Base-by-base conservation (phyloP, 768 basidiomycete species). In the Agaricus bisporus region DNA sequence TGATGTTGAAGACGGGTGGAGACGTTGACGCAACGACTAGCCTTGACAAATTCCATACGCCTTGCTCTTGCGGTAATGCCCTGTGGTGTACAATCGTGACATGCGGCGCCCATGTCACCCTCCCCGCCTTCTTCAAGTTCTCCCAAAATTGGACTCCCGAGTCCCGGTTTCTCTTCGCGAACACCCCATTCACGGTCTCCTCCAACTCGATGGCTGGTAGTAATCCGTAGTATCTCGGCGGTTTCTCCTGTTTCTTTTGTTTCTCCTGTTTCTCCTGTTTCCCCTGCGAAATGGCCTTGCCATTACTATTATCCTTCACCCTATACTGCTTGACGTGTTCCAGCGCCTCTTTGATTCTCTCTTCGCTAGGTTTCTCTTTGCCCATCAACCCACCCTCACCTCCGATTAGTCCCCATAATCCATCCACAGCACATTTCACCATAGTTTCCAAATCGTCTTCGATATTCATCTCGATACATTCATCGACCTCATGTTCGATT, bases 41-140 rank as follows among this genome's bases (percentile, higher is more conserved):
- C 15, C 60, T 62, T 61, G 88, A 90, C 9, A 67, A 65, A 14
- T 76, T 73, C 79, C 80, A 80, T 2, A 78, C 54, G 9, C 58
- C 63, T 41, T 61, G 55, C 62, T 63, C 62, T 42, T 12, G 26
- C 3, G 53, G 53, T 7, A 70, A 52, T n/a, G 67, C 54, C 18
- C 82, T 83, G 58, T 66, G 65, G 67, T 99, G 97, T 28, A 86
- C 85, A 55, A 98, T 71, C 1, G 95, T 98, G 52, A 97, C 75
- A 68, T 98, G 97, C 1, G 95, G 92, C 3, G 77, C 69, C 38
- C 66, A 59, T 14, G 78, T 64, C 12, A 95, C 66, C 22, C 88
- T 74, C 4, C 70, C 62, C 0, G 67, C 66, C 8, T 47, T 39
- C 51, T 75, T 71, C 28, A 95, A 62, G 7, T 60, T 47, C 0